Evolutionary conservation across 306 rosid genomes (phyloP).

Genomic region (Astragalus membranaceus): DNA sequence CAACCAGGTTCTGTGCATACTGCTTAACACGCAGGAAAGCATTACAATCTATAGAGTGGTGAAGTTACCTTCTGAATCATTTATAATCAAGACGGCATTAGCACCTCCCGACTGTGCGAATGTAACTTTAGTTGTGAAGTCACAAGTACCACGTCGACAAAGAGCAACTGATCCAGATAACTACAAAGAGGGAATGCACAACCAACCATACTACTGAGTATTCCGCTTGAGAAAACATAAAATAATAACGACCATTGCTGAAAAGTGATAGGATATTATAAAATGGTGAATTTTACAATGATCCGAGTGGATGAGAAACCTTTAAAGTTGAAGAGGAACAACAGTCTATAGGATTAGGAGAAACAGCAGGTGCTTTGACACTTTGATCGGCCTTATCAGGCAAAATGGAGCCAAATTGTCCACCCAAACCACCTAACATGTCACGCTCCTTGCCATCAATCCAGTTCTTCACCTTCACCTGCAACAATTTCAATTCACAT

Average conservation of each 20-base stretch:
- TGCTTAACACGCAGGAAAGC: neutral
- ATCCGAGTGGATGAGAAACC: constrained; percentile 28
- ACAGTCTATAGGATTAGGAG: constrained; percentile 51
- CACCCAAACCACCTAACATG: constrained; percentile 45
- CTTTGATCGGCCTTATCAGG: constrained; percentile 35
- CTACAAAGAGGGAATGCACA: constrained; percentile 30
- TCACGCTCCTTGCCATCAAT: constrained; percentile 41
- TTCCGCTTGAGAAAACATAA: neutral
- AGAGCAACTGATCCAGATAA: constrained; percentile 65
- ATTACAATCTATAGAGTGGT: neutral
- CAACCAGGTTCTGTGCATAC: neutral
- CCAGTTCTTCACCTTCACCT: constrained; percentile 73
- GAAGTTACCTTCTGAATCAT: constrained; percentile 53
- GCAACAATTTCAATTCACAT: neutral
- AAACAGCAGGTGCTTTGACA: constrained; percentile 36
- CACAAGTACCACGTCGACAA: constrained; percentile 75
- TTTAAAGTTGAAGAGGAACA: constrained; percentile 56
- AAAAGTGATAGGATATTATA: neutral
- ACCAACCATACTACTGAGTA: neutral
- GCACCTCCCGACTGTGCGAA: constrained; percentile 71
- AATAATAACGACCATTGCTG: neutral
- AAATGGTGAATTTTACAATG: neutral
- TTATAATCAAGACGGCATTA: constrained; percentile 53
- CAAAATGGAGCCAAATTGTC: constrained; percentile 60
- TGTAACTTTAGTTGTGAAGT: constrained; percentile 65